Conservation (phyloP, 177 flowering plant genomes). For the Telopea speciosissima region DNA sequence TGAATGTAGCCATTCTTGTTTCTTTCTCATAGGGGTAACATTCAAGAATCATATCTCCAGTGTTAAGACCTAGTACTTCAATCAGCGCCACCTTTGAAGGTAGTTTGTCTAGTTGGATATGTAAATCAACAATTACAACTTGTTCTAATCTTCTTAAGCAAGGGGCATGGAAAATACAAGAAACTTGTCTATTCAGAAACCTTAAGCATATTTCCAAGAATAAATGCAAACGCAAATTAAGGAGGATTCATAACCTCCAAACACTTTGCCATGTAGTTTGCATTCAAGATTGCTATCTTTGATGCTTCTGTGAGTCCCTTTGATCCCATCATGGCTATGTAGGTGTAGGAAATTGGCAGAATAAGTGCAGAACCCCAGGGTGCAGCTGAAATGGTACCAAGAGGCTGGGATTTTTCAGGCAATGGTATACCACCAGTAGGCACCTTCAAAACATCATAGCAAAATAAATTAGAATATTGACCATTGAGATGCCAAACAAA, state of each 20-base stretch:
- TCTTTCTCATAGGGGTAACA: neutral
- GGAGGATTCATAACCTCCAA: slow-evolving; percentile 56
- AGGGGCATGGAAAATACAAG: neutral
- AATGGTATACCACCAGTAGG: slow-evolving; percentile 90
- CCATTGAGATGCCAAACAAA: neutral
- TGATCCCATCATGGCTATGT: slow-evolving; percentile 99
- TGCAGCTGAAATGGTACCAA: slow-evolving; percentile 93
- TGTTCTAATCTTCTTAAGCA: neutral
- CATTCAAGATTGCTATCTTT: slow-evolving; percentile 86
- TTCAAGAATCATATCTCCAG: neutral
- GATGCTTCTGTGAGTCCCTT: slow-evolving; percentile 94
- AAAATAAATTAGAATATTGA: slow-evolving; percentile 4
- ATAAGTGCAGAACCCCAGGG: slow-evolving; percentile 99
- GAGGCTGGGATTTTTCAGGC: slow-evolving; percentile 65
- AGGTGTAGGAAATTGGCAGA: slow-evolving; percentile 89
- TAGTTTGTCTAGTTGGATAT: neutral
- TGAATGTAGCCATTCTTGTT: neutral
- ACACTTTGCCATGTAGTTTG: slow-evolving; percentile 99
- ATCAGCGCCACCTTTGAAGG: neutral
- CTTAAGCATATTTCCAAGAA: neutral
- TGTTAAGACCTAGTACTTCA: neutral
- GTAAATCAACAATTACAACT: neutral
- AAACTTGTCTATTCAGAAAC: neutral
- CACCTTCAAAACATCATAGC: slow-evolving; percentile 39
- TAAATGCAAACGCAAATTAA: slow-evolving; percentile 6